Base-by-base conservation (phyloP, 78 protist genomes). In the Chrysochromulina parva region DNA sequence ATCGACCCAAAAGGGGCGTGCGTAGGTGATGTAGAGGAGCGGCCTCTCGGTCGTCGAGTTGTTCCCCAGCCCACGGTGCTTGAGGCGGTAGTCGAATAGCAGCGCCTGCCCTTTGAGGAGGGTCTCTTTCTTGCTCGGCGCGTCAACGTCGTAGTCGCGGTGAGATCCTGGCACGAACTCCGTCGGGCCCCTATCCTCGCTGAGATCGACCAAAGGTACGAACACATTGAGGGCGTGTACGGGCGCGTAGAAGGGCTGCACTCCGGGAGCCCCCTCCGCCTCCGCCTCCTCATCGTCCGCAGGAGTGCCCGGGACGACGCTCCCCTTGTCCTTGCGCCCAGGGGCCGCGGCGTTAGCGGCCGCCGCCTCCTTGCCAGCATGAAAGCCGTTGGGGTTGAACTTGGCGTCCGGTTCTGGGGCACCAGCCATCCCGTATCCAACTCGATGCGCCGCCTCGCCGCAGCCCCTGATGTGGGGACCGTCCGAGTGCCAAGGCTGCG, bases 401-500 rank as follows among this genome's bases (percentile, higher is more conserved):
- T 38, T 38, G 38, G 38, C 38, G 38, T 38, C 38, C 38, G 38
- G 38, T 38, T 38, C 38, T 38, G 38, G 38, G 38, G 38, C 38
- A 38, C 38, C 38, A 38, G 38, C 38, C 38, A 38, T 38, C 38
- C 38, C 38, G 38, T 38, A 38, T 38, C 38, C 38, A 38, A 38
- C 38, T 38, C 38, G 38, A 38, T 38, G 38, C 62, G 62, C 7
- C 62, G 62, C 26, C 38, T 73, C 50, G 60, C 57, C 53, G 48
- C 50, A 3, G 26, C 26, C 2, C 57, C 4, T 0, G 24, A 88
- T 47, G 85, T 88, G 90, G 16, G 66, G 82, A 13, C 90, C 90
- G 26, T 88, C 90, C 47, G 90, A 88, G 52, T 88, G 90, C 84
- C 81, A 88, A 60, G 76, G 90, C 80, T 87, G 90, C 47, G 47